Conservation (phyloP, 2,329 filamentous ascomycete species). For the Cladosporium oxysporum region DNA sequence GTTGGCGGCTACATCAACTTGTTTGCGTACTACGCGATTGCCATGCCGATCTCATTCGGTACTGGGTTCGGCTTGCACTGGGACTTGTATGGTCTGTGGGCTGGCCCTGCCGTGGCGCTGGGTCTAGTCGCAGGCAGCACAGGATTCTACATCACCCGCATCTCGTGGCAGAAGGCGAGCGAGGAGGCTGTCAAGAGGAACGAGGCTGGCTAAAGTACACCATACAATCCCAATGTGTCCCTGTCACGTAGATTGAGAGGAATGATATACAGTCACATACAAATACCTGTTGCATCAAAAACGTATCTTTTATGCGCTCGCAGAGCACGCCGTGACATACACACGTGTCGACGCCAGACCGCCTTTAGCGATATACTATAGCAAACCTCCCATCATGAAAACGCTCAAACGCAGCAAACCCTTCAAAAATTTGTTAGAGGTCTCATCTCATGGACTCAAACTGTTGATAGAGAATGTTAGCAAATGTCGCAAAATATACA, state of each 20-base stretch:
- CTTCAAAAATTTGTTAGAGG: neutral
- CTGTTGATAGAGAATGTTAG: neutral
- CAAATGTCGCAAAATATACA: neutral
- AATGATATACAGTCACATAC: neutral
- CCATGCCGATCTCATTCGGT: slow-evolving; percentile 78
- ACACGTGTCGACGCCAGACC: neutral
- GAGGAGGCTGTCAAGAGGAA: slow-evolving; percentile 62
- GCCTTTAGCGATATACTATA: neutral
- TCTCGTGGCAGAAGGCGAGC: slow-evolving; percentile 60
- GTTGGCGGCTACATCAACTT: slow-evolving; percentile 89
- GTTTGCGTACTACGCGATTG: slow-evolving; percentile 80
- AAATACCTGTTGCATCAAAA: neutral
- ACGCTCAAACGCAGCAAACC: neutral
- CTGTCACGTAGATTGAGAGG: neutral
- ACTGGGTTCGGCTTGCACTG: slow-evolving; percentile 75
- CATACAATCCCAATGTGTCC: neutral
- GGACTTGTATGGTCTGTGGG: slow-evolving; percentile 81
- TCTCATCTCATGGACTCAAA: neutral
- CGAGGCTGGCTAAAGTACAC: slow-evolving; percentile 32
- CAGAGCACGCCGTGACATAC: neutral
- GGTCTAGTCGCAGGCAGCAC: slow-evolving; percentile 60
- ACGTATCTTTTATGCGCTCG: neutral
- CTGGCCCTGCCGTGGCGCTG: slow-evolving; percentile 63
- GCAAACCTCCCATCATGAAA: neutral
- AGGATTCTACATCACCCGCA: slow-evolving; percentile 56